These are phyloP conservation scores for Tetracladium maxilliforme DNA, from an alignment of 2,329 filamentous ascomycete genomes.

Conservation along the genomic window DNA sequence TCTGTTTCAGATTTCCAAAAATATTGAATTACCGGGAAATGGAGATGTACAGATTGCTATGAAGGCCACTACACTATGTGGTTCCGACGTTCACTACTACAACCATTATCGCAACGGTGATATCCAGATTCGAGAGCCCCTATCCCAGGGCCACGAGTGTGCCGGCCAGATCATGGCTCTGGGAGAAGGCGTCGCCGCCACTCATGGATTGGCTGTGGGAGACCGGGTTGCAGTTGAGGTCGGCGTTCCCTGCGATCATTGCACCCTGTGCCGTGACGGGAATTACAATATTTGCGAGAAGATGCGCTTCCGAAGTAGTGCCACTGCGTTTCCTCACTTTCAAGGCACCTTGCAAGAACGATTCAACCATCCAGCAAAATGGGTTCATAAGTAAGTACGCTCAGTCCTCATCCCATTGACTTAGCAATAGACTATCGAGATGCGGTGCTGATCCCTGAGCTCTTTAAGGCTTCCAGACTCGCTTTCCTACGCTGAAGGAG, in stretches of 20 bases:
- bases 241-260: constrained; percentile 16
- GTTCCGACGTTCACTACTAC: constrained; percentile 29
- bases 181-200: constrained; percentile 16
- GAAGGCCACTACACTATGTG: constrained; percentile 86
- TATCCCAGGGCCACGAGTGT: constrained; percentile 21
- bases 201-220: constrained; percentile 18
- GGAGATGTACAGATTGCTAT: constrained; percentile 77
- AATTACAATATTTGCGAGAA: constrained; percentile 44
- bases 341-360: constrained; percentile 44
- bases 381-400: constrained; percentile 50
- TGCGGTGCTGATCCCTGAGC: no score
- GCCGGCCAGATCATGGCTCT: constrained; percentile 6
- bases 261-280: constrained; percentile 61
- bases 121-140: constrained; percentile 26
- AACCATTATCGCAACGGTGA: constrained; percentile 1
- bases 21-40: no score
- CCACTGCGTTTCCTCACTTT: constrained; percentile 37
- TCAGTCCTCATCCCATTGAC: not conserved
- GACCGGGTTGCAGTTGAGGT: constrained; percentile 12
- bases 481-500: constrained; percentile 36
- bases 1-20: no score
- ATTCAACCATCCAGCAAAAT: constrained; percentile 38
- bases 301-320: constrained; percentile 42
- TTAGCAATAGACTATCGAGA: no score
- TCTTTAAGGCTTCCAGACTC: constrained; percentile 38